Evolutionary conservation across 1,139 yeast species (phyloP).

Genomic region (Kazachstania sp.): DNA sequence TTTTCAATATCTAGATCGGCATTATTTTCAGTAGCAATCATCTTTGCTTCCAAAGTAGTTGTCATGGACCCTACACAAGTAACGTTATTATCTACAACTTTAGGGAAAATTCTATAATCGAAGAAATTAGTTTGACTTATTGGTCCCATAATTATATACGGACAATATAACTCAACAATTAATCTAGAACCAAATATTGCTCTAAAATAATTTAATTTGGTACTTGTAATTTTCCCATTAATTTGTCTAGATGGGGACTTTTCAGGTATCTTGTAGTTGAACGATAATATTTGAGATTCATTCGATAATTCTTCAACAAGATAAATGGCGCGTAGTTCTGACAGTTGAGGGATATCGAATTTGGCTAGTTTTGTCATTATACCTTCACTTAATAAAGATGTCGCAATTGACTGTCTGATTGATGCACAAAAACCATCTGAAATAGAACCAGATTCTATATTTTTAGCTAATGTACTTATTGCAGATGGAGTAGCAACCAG

Average conservation of each 20-base stretch:
- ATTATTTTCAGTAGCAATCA: slow-evolving; percentile 37
- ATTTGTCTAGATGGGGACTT: slow-evolving; percentile 7
- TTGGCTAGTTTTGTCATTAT: slow-evolving; percentile 33
- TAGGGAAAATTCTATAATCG: slow-evolving; percentile 47
- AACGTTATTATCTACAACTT: slow-evolving; percentile 22
- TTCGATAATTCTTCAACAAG: slow-evolving; percentile 24
- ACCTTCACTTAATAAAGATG: slow-evolving; percentile 34
- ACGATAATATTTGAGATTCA: slow-evolving; percentile 13
- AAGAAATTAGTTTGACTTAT: slow-evolving; percentile 49
- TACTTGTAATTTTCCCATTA: slow-evolving; percentile 22
- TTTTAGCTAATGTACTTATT: slow-evolving; percentile 2
- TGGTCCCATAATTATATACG: slow-evolving; percentile 47
- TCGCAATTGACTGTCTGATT: slow-evolving; percentile 29
- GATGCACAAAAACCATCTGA: slow-evolving; percentile 8
- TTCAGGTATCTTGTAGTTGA: slow-evolving; percentile 13
- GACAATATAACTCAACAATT: slow-evolving; percentile 43
- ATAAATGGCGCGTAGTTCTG: slow-evolving; percentile 37
- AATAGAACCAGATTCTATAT: background rate
- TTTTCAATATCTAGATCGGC: slow-evolving; percentile 32
- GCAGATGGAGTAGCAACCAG: slow-evolving; percentile 12
- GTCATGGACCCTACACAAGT: slow-evolving; percentile 31
- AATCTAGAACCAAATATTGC: slow-evolving; percentile 43
- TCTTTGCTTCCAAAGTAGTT: slow-evolving; percentile 33
- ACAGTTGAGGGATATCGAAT: slow-evolving; percentile 2
- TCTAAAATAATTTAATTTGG: slow-evolving; percentile 38